Percentiles rank a stretch among this genome's conserved stretches.
Evolutionary conservation across 1,284 basidiomycete species (phyloP).

Genomic region (Acaromyces ingoldii): DNA sequence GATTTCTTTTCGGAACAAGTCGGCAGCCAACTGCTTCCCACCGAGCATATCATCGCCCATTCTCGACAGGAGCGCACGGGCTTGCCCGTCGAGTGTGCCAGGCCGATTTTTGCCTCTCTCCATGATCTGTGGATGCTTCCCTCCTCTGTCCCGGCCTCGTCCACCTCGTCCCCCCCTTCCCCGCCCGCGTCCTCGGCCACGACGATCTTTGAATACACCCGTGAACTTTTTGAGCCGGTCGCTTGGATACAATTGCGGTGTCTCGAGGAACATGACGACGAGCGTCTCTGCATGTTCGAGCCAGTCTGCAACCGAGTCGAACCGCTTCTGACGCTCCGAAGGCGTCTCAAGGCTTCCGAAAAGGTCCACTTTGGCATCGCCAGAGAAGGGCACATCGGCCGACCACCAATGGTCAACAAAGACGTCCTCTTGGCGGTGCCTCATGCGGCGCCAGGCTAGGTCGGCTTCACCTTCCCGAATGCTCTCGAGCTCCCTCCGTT

Average conservation of each 20-base stretch:
- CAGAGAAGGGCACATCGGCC: conserved; percentile 28
- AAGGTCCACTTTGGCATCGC: conserved; percentile 14
- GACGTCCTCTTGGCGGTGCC: conserved; percentile 29
- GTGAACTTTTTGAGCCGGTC: conserved; percentile 54
- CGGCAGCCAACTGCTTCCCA: conserved; percentile 28
- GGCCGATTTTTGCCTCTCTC: background rate
- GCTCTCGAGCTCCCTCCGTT: conserved; percentile 25
- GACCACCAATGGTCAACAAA: conserved; percentile 42
- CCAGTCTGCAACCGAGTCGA: conserved; percentile 60
- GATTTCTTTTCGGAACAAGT: background rate
- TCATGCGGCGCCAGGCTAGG: conserved; percentile 30
- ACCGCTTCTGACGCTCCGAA: conserved; percentile 28
- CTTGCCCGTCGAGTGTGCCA: conserved; percentile 14
- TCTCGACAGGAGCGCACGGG: conserved; percentile 61
- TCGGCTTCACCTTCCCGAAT: conserved; percentile 45
- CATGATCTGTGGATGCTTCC: no score
- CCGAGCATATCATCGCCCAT: conserved; percentile 69
- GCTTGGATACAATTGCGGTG: conserved; percentile 72
- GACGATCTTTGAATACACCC: conserved; percentile 45
- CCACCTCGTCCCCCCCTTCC: no score
- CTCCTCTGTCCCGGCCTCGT: no score
- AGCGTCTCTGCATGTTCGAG: conserved; percentile 76
- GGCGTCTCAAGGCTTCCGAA: conserved; percentile 5
- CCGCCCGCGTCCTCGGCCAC: no score
- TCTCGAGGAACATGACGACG: conserved; percentile 81